A percentile compares a stretch with the other conserved stretches of the same genome.
Evolutionary conservation across 306 rosid species (phyloP).

Genomic region (Spatholobus suberectus): DNA sequence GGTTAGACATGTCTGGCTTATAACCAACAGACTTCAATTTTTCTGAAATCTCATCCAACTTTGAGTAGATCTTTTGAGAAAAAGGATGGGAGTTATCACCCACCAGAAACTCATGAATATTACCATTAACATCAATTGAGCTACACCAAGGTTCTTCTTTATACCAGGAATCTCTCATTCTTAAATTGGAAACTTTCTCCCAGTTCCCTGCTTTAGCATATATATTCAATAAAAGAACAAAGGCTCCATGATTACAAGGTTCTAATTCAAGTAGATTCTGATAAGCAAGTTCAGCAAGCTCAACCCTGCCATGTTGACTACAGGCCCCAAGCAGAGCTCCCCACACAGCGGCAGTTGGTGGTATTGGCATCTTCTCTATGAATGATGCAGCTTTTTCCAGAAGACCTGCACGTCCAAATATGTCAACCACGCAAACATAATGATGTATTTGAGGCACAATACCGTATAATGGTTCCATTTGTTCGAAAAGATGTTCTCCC

Average conservation of each 20-base stretch:
- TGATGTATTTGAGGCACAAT: constrained; percentile 64
- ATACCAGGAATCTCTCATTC: constrained; percentile 65
- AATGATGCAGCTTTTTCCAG: constrained; percentile 58
- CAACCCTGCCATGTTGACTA: constrained; percentile 58
- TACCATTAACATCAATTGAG: constrained; percentile 57
- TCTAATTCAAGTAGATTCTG: constrained; percentile 60
- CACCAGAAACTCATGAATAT: constrained; percentile 59
- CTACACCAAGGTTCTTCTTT: constrained; percentile 72
- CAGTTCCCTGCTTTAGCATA: constrained; percentile 65
- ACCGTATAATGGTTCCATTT: constrained; percentile 63
- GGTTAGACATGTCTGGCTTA: constrained; percentile 57
- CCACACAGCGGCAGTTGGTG: constrained; percentile 60
- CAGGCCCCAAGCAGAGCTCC: constrained; percentile 69
- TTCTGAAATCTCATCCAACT: constrained; percentile 63
- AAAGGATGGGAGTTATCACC: constrained; percentile 65
- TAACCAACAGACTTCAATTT: constrained; percentile 59
- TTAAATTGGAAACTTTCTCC: constrained; percentile 67
- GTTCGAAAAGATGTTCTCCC: constrained; percentile 53
- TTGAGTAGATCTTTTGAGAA: constrained; percentile 54
- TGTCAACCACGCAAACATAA: constrained; percentile 64
- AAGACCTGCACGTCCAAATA: constrained; percentile 64
- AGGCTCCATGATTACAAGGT: constrained; percentile 68
- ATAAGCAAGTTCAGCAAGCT: constrained; percentile 64
- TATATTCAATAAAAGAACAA: constrained; percentile 64
- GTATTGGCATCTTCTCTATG: constrained; percentile 56